phyloP scores from a whole-genome alignment of 2,329 filamentous ascomycete genomes.

The Cladobotryum mycophilum region DNA sequence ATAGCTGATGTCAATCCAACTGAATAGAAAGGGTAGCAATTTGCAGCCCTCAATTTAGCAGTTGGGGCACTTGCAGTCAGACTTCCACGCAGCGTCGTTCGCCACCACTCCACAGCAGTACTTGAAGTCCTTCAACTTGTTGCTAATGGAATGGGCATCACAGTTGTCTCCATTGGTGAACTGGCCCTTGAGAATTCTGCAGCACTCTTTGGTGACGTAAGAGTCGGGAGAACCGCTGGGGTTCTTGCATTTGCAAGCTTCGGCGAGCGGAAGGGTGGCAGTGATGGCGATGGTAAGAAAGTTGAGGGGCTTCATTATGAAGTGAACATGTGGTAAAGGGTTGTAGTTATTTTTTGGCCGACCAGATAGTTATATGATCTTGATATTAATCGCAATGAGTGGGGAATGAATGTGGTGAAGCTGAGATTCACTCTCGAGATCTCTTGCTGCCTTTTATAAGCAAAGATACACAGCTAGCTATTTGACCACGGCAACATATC shows the following conservation, averaged over 20 bases:
- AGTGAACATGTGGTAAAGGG: not conserved
- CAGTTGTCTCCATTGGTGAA: not conserved
- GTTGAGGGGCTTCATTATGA: not conserved
- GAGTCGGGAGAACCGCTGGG: not conserved
- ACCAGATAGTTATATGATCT: too few species aligned
- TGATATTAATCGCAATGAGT: too few species aligned
- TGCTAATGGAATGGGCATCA: not conserved
- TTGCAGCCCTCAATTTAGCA: too few species aligned
- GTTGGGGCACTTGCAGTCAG: not conserved
- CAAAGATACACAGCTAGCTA: too few species aligned
- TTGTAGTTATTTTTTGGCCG: not conserved
- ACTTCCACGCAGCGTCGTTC: not conserved
- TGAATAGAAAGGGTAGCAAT: too few species aligned
- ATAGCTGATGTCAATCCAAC: too few species aligned
- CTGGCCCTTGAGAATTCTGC: not conserved
- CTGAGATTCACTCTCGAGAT: too few species aligned
- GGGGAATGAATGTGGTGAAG: too few species aligned
- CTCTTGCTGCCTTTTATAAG: too few species aligned
- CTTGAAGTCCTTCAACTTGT: not conserved
- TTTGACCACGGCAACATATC: too few species aligned
- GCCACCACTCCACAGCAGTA: not conserved
- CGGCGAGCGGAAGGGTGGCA: not conserved
- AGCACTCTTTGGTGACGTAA: not conserved
- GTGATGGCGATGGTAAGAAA: not conserved
- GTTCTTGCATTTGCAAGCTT: not conserved